phyloP scores from a whole-genome alignment of 2,329 filamentous ascomycete genomes.

The Hymenoscyphus salicellus region DNA sequence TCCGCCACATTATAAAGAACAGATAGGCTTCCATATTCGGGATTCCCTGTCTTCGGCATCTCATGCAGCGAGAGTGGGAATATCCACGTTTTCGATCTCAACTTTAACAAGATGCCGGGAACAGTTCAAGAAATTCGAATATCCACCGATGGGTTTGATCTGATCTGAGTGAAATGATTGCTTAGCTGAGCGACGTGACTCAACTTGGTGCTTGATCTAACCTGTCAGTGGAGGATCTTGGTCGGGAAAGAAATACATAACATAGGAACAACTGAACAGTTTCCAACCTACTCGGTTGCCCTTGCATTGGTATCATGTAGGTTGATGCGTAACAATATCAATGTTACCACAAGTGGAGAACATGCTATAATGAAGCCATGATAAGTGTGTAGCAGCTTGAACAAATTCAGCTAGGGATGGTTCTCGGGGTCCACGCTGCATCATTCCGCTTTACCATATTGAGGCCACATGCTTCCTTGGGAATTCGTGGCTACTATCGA shows the following conservation, averaged over 20 bases:
- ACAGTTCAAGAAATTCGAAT: not conserved
- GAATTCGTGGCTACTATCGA: not conserved
- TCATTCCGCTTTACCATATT: not conserved
- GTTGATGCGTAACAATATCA: conserved; percentile 23
- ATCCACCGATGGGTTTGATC: too few relatives aligned
- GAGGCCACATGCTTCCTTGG: not conserved
- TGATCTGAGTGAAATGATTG: too few relatives aligned
- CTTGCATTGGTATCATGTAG: conserved; percentile 34
- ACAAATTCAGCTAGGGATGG: conserved; percentile 37
- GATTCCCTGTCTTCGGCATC: conserved; percentile 37
- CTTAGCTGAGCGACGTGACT: not conserved
- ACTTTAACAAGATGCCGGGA: not conserved
- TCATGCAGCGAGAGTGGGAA: conserved; percentile 9
- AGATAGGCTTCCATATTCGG: conserved; percentile 35
- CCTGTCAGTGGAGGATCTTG: not conserved
- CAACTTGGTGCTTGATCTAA: not conserved
- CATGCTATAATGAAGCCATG: conserved; percentile 35
- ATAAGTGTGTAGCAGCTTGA: conserved; percentile 35
- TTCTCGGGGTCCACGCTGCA: conserved; percentile 32
- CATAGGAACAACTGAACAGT: not conserved
- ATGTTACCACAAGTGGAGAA: conserved; percentile 16
- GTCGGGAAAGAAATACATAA: not conserved
- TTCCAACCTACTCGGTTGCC: conserved; percentile 18
- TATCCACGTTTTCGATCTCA: not conserved
- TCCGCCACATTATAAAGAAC: conserved; percentile 30